Conservation (phyloP, 2,329 filamentous ascomycete genomes). For the Diaporthe ampelina region DNA sequence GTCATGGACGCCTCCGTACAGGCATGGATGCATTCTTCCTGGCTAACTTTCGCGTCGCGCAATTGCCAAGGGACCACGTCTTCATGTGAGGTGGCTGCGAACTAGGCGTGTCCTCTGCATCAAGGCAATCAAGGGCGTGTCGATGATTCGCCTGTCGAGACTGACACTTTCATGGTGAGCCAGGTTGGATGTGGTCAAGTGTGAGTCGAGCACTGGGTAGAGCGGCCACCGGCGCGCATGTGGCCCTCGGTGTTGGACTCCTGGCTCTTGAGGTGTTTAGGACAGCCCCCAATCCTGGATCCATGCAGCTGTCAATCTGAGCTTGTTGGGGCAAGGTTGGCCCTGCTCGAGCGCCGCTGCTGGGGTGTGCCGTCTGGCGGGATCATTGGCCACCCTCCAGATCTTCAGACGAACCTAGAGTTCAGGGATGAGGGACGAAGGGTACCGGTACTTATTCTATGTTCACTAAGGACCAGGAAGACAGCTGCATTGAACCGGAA, state of each 20-base stretch:
- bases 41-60: background rate
- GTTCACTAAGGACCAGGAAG: background rate
- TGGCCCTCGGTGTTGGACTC: background rate
- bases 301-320: conserved; percentile 3
- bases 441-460: background rate
- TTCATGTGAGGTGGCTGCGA: background rate
- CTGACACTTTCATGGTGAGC: background rate
- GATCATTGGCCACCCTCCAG: background rate
- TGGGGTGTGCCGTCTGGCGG: background rate
- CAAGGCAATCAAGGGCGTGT: background rate
- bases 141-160: background rate
- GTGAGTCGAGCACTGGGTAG: background rate
- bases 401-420: background rate
- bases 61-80: background rate
- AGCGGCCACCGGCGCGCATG: background rate
- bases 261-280: background rate
- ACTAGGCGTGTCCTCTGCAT: background rate
- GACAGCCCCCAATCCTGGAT: background rate
- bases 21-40: background rate
- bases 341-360: background rate
- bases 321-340: background rate
- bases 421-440: background rate
- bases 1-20: background rate
- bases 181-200: conserved; percentile 1
- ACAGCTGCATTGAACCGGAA: background rate